Conservation (phyloP, 176 grass and related monocot genomes). For the Eremochloa ophiuroides region DNA sequence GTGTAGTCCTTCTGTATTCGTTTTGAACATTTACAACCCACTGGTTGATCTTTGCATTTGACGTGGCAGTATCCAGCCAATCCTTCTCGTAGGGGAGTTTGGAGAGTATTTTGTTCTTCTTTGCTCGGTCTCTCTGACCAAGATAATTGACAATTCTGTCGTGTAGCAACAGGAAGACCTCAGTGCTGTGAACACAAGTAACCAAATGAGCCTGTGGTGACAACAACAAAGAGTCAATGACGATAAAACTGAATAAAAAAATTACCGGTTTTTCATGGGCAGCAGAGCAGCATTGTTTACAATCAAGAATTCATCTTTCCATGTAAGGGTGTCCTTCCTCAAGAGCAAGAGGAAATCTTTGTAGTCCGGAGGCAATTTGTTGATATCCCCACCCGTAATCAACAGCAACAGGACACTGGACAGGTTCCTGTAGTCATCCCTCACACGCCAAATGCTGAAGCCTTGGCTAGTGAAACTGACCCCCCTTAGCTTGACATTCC, state of each 20-base stretch:
- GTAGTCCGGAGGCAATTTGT: background rate
- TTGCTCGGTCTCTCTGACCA: background rate
- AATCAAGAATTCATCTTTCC: background rate
- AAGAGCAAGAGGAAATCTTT: background rate
- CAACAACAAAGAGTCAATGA: background rate
- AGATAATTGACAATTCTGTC: background rate
- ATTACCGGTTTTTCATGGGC: slow-evolving; percentile 4
- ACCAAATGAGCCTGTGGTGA: background rate
- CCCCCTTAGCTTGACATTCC: background rate
- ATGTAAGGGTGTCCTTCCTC: background rate
- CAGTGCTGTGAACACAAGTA: background rate
- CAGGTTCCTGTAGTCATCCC: background rate
- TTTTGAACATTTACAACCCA: background rate
- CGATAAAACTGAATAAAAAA: background rate
- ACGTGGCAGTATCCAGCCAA: background rate
- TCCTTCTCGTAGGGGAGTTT: background rate
- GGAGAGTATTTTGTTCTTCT: background rate
- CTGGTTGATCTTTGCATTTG: background rate
- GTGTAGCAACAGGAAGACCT: background rate
- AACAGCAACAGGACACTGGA: background rate
- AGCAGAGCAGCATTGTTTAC: background rate
- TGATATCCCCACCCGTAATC: background rate
- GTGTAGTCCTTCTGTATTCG: background rate
- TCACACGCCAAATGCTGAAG: background rate
- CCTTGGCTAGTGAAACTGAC: background rate